phyloP scores from a whole-genome alignment of 2,329 filamentous ascomycete genomes.

The Phialophora expanda region DNA sequence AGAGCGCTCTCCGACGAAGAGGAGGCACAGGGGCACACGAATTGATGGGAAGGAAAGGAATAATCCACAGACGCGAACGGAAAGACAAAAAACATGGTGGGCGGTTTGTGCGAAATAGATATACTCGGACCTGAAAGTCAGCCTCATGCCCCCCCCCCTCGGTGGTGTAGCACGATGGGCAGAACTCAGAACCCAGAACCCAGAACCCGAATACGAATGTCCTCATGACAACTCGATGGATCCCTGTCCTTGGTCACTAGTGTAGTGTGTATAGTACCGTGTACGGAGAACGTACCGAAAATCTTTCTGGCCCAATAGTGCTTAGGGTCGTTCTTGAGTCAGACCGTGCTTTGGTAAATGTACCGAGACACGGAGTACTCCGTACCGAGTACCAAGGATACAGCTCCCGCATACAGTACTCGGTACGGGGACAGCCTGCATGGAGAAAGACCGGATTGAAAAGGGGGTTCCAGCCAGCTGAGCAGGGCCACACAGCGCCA shows the following conservation, averaged over 20 bases:
- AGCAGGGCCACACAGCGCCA: not conserved
- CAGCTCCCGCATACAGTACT: too few species aligned
- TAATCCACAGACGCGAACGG: not conserved
- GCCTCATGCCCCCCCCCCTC: constrained; percentile 5
- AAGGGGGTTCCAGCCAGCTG: not conserved
- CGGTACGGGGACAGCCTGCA: not conserved
- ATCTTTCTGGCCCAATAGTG: not conserved
- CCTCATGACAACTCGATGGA: not conserved
- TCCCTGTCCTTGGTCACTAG: constrained; percentile 6
- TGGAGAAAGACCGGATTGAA: not conserved
- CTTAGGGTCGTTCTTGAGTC: not conserved
- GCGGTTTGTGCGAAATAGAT: constrained; percentile 11
- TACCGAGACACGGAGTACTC: too few species aligned
- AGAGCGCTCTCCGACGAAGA: not conserved
- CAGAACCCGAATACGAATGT: constrained; percentile 28
- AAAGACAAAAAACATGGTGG: too few species aligned
- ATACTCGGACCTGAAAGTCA: not conserved
- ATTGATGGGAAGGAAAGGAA: too few species aligned
- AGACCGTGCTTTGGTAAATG: too few species aligned
- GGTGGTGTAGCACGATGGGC: too few species aligned
- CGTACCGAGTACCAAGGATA: too few species aligned
- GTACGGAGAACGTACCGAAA: not conserved
- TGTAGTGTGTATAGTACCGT: not conserved
- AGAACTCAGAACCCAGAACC: too few species aligned
- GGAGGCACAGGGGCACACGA: not conserved